Evolutionary conservation across 495 filamentous ascomycete genomes (phyloP), one percentile per base, ranked within the genome.

Genomic region (Penicillium angulare): DNA sequence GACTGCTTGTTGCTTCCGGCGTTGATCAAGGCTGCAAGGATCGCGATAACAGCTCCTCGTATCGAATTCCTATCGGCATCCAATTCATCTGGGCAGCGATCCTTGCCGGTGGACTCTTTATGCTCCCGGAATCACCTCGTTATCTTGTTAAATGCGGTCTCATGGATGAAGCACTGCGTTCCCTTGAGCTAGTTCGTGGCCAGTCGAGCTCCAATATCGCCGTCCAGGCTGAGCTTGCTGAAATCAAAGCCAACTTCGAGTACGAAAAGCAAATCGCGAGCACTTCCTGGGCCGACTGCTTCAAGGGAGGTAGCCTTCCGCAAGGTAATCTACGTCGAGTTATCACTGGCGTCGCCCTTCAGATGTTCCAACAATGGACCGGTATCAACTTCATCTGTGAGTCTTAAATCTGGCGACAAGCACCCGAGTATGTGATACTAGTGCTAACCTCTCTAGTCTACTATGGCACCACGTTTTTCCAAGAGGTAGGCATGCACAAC

Each of bases 291-390:
- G 58, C 67, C 47, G 78, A 74, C 52, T 88, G 80, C 66, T 86
- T 86, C 71, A 79, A 72, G 63, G 84, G 82, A 43, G 76, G 74
- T n/a, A 71, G 86, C 50, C 24, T 47, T 27, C 36, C 52, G 17
- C 72, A 53, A 44, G 77, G 72, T 47, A 84, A 83, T 62, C 44
- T 86, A 17, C 83, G 84, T 57, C 84, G 85, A 41, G 83, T 84
- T 21, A 76, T 88, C 50, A 75, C 86, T 20, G 87, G 86, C 48
- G 83, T 78, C 20, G 77, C 76, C 5, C 65, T 89, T 40, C 86
- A 90, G 70, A 85, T 86, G 79, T 83, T 87, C 74, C 86, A 89
- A 71, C 86, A 88, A 63, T 71, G 89, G 72, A 81, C 87, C 21
- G 87, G 87, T 57, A 82, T 92, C 66, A 90, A 92, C 72, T 90